A percentile compares a stretch with the other conserved stretches of the same genome.
Conservation (phyloP, 371 early-diverging fungal genomes). For the Saksenaea vasiformis region DNA sequence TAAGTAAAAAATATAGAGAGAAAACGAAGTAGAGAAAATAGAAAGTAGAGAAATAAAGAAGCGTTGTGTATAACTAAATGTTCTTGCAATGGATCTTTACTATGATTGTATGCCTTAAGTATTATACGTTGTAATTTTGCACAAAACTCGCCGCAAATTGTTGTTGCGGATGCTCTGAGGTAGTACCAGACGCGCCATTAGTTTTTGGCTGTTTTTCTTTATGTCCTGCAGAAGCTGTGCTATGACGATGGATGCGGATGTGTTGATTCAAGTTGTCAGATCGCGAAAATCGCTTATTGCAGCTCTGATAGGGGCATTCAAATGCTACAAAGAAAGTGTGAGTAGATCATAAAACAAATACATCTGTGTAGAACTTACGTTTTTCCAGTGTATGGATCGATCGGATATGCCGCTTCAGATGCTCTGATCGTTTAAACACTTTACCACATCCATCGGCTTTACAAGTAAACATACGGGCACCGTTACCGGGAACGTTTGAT, state of each 20-base stretch:
- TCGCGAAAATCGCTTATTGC: conserved; percentile 81
- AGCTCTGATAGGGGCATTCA: conserved; percentile 68
- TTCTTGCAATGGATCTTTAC: conserved; percentile 19
- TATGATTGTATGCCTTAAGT: conserved; percentile 4
- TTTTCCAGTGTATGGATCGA: conserved; percentile 68
- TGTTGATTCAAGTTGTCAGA: conserved; percentile 83
- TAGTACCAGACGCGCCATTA: neutral
- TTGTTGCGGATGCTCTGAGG: conserved; percentile 4
- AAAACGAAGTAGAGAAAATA: conserved; percentile 2
- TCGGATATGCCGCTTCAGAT: conserved; percentile 65
- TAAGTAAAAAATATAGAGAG: neutral
- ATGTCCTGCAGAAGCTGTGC: conserved; percentile 15
- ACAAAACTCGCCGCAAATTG: conserved; percentile 25
- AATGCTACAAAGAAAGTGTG: conserved; percentile 43
- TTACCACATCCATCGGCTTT: conserved; percentile 57
- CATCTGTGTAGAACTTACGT: conserved; percentile 47
- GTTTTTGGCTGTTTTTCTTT: conserved; percentile 19
- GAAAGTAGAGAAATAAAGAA: neutral
- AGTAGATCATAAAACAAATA: neutral
- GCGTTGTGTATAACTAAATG: conserved; percentile 2
- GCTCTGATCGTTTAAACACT: conserved; percentile 69
- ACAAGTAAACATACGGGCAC: conserved; percentile 56
- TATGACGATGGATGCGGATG: conserved; percentile 64
- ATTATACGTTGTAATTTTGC: conserved; percentile 27
- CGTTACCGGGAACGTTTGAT: conserved; percentile 43